Conservation (phyloP, 306 rosid genomes). For the Castanopsis chinensis region DNA sequence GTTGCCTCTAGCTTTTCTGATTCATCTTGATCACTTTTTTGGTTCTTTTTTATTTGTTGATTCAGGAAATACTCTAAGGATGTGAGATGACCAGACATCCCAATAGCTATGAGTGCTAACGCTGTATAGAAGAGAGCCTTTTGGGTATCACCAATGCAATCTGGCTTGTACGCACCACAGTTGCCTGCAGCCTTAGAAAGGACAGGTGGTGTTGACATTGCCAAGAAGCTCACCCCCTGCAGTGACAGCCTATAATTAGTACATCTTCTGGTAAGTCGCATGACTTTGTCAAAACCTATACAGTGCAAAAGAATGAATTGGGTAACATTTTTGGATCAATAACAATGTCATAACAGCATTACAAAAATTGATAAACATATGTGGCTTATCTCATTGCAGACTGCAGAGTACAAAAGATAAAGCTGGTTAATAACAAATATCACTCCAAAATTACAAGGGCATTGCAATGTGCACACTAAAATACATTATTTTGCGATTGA, state of each 20-base stretch:
- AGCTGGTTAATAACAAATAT: no score
- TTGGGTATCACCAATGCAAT: not conserved
- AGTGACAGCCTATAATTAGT: not conserved
- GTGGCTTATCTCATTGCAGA: no score
- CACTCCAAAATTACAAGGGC: no score
- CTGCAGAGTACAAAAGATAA: no score
- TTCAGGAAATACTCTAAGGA: not conserved
- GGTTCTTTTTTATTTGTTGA: not conserved
- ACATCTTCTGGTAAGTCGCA: not conserved
- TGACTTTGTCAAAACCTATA: no score
- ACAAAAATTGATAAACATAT: no score
- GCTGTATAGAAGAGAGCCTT: not conserved
- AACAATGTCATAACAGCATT: no score
- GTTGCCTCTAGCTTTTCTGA: accelerated
- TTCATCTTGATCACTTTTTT: not conserved
- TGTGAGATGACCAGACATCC: not conserved
- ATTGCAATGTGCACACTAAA: no score
- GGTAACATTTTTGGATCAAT: no score
- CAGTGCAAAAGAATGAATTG: no score
- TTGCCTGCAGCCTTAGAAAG: not conserved
- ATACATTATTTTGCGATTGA: no score
- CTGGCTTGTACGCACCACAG: not conserved
- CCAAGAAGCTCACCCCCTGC: conserved; percentile 18
- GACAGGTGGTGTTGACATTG: not conserved
- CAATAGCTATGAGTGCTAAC: conserved; percentile 4